Percentiles rank a stretch among this genome's conserved stretches.
Evolutionary conservation across 768 basidiomycete species (phyloP).

Genomic region (Podaxis pistillaris): DNA sequence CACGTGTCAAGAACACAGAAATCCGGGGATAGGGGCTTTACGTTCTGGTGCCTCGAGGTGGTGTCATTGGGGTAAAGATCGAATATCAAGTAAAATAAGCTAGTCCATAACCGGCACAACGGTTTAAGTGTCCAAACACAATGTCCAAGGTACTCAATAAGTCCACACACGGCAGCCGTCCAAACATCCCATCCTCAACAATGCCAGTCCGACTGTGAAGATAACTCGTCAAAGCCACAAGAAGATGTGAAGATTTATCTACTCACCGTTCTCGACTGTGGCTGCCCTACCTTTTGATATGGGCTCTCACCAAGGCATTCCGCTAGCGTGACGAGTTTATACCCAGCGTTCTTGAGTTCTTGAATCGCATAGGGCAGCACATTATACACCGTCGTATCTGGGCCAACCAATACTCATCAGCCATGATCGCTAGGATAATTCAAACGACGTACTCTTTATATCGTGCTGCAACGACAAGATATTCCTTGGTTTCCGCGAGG

Average conservation of each 20-base stretch:
- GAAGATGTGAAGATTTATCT: background rate
- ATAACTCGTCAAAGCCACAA: too few relatives aligned
- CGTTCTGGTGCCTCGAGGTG: background rate
- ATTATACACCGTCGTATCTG: conserved; percentile 2
- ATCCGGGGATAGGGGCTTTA: background rate
- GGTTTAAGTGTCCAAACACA: background rate
- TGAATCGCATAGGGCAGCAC: conserved; percentile 17
- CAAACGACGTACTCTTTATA: conserved; percentile 10
- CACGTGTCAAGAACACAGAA: background rate
- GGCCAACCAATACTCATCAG: background rate
- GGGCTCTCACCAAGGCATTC: conserved; percentile 17
- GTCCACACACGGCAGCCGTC: background rate
- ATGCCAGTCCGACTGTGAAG: conserved; percentile 8
- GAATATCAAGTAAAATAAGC: background rate
- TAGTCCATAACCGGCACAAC: background rate
- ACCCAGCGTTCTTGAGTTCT: conserved; percentile 14
- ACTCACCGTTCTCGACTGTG: conserved; percentile 30
- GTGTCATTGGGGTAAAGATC: background rate
- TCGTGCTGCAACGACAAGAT: conserved; percentile 18
- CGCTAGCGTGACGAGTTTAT: conserved; percentile 17
- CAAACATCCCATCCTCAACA: background rate
- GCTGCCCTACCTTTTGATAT: conserved; percentile 18
- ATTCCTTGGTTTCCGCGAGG: background rate
- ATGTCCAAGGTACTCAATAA: background rate
- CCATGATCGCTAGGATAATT: background rate